Base-by-base conservation (phyloP, 306 rosid species). In the Ochetophila trinervis region DNA sequence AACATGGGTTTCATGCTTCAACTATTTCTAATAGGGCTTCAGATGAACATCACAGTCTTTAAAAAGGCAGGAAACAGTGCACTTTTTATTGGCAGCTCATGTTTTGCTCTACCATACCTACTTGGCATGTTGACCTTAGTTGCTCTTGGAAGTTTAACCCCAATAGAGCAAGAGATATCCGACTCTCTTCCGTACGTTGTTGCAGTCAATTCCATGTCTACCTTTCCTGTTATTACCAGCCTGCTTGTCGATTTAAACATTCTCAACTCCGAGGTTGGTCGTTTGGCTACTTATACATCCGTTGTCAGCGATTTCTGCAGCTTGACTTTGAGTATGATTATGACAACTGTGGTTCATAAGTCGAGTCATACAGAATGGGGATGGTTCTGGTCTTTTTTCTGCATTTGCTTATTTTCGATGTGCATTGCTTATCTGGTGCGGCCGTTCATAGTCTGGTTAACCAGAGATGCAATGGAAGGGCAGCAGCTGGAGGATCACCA, bases 1-100 rank as follows among this genome's bases (percentile, higher is more conserved):
- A 40, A 69, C n/a, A 13, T 69, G 34, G 74, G 74, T 23, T 59
- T 58, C 51, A 20, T 59, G 36, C 8, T 69, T 47, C 66, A 69
- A 6, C n/a, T 59, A 51, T 69, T 69, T 21, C 15, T 14, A 20
- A 14, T 55, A 5, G 74, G 74, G 18, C 59, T 69, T 6, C 56
- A 49, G 27, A 24, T 63, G 45, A 37, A 63, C 16, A 3, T 55
- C 3, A 49, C 22, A 22, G 14, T 54, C 3, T n/a, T 55, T 40
- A 54, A 17, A 24, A 67, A 44, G 53, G 62, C 37, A 40, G 71
- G 71, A 2, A 24, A 37, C 7, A 10, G 50, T 10, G 71, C 62
- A 5, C 24, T 14, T 1, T 53, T 67, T 4, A 67, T 67, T 15
- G 71, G 71, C 11, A 21, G 40, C 17, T 7, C n/a, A n/a, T 49